phyloP scores from a whole-genome alignment of 179 eudicot species.

The Actinidia polygama region DNA sequence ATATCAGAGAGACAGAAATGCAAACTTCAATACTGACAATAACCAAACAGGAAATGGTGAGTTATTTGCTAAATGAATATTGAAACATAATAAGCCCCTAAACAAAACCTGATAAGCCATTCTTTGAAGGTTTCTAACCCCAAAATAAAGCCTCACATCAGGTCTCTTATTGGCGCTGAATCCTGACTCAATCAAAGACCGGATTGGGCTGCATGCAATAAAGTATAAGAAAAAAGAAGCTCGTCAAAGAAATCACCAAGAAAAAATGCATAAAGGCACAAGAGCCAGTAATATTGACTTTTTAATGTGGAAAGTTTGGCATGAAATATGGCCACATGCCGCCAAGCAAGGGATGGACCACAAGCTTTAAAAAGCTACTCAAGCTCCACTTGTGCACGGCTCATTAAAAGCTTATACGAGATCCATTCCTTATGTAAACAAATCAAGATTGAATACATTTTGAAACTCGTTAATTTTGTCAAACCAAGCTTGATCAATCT shows the following conservation, averaged over 20 bases:
- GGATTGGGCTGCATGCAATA: slow-evolving; percentile 72
- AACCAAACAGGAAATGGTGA: not conserved
- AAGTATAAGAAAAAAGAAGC: slow-evolving; percentile 17
- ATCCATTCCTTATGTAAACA: no score
- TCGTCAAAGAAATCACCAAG: not conserved
- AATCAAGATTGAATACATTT: no score
- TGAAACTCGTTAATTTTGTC: no score
- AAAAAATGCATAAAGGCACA: not conserved
- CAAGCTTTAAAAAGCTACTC: not conserved
- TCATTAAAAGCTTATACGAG: no score
- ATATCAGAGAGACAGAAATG: not conserved
- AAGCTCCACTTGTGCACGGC: no score
- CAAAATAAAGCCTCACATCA: slow-evolving; percentile 93
- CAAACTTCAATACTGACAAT: slow-evolving; percentile 9
- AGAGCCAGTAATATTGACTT: not conserved
- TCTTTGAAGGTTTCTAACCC: slow-evolving; percentile 86
- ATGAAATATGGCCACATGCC: not conserved
- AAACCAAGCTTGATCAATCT: no score
- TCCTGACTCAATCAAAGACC: slow-evolving; percentile 91
- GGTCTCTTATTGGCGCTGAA: slow-evolving; percentile 76
- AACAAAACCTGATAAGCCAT: slow-evolving; percentile 92
- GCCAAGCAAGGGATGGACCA: not conserved
- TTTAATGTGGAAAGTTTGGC: not conserved
- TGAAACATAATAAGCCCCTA: not conserved
- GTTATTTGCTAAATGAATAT: not conserved